A percentile compares a stretch with the other conserved stretches of the same genome.
Evolutionary conservation across 805 yeast species (phyloP).

Genomic region (Candida boidinii): DNA sequence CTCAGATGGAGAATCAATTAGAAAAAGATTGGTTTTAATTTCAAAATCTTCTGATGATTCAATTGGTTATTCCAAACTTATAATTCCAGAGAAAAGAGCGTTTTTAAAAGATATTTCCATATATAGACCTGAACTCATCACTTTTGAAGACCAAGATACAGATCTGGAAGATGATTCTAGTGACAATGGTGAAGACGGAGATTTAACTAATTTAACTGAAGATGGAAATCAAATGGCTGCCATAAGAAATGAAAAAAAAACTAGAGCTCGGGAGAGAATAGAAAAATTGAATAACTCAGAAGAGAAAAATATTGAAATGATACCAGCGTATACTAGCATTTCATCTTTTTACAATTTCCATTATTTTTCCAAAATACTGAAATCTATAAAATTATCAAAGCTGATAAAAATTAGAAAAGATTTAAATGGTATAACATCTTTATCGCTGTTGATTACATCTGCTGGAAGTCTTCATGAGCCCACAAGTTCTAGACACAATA

Average conservation of each 20-base stretch:
- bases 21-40: conserved; percentile 42
- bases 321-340: conserved; percentile 19
- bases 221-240: neutral
- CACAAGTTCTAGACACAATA: neutral
- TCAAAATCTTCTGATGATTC: conserved; percentile 49
- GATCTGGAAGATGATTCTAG: conserved; percentile 3
- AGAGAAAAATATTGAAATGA: conserved; percentile 7
- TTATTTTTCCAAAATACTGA: conserved; percentile 37
- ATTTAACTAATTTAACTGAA: conserved; percentile 2
- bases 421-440: conserved; percentile 30
- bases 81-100: conserved; percentile 54
- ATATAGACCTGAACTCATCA: conserved; percentile 13
- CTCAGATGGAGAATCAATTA: conserved; percentile 10
- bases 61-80: conserved; percentile 62
- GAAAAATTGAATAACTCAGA: conserved; percentile 9
- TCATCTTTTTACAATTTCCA: conserved; percentile 43
- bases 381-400: conserved; percentile 41
- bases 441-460: conserved; percentile 17
- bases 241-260: conserved; percentile 12
- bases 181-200: conserved; percentile 21
- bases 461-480: conserved; percentile 3
- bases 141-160: neutral
- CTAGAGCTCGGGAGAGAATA: too few relatives aligned
- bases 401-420: conserved; percentile 50
- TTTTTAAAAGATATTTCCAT: conserved; percentile 54